Base-by-base conservation (phyloP, 2,329 filamentous ascomycete species). In the Ophiostoma montium region DNA sequence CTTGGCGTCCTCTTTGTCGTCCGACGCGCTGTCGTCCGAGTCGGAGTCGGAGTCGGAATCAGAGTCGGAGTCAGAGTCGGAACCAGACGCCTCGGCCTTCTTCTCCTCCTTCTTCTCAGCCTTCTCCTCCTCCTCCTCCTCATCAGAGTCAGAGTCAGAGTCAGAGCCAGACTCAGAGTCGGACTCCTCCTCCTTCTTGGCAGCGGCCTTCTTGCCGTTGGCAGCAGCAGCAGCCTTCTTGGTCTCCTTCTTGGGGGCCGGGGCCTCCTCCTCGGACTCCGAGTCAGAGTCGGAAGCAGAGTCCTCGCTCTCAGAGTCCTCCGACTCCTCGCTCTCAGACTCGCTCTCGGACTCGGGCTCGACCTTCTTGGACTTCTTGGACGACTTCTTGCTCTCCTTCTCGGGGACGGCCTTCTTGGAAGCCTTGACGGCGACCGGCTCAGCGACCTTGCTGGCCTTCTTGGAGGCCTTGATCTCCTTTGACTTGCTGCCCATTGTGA, bases 401-500 rank as follows among this genome's bases (percentile, higher is more conserved):
- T 71, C 61, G 53, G 68, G 62, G 61, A 73, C 70, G 59, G 68
- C 64, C 41, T 42, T 30, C 39, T 49, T 49, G 57, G 66, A 60
- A 58, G 61, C 63, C 61, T 67, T 76, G 60, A 61, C 42, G 42
- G 42, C 42, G 16, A 32, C 39, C n/a, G 39, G 39, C 39, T 42
- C 39, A 42, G 21, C 39, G 39, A 42, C 39, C 39, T 42, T 42
- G 19, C 13, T 5, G 39, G 39, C 42, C 42, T 44, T 44, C 42
- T 44, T 44, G 23, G 36, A 60, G 66, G 76, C 76, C 63, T 66
- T 75, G 60, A 62, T 61, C 67, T 80, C 73, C 70, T 83, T 84
- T 49, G 71, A 67, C 68, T 83, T 83, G 65, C 71, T 83, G 65
- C 71, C 78, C 80, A 83, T 84, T 65, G 57, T 71, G 63, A 66